phyloP scores from a whole-genome alignment of 805 yeast genomes.

The Monosporozyma aerobia region DNA sequence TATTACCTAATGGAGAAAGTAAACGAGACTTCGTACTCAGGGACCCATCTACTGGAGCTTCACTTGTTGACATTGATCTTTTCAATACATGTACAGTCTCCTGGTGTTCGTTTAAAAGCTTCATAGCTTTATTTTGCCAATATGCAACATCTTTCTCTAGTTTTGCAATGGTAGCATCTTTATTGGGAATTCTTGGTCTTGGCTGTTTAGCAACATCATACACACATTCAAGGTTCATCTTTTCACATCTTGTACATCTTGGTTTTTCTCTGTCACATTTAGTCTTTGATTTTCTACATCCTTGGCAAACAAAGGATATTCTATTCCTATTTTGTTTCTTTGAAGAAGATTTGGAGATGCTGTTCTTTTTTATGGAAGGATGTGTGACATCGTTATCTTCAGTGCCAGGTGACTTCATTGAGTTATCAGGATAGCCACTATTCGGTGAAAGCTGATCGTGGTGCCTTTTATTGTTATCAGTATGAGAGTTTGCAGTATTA shows the following conservation, averaged over 20 bases:
- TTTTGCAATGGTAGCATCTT: slow-evolving; percentile 28
- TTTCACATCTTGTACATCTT: slow-evolving; percentile 24
- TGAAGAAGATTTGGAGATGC: slow-evolving; percentile 1
- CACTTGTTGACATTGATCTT: background rate
- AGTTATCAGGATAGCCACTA: slow-evolving; percentile 1
- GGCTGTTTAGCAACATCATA: slow-evolving; percentile 27
- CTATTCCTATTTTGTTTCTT: slow-evolving; percentile 21
- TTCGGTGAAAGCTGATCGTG: background rate
- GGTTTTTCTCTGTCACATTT: slow-evolving; percentile 30
- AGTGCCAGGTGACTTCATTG: slow-evolving; percentile 1
- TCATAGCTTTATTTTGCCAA: slow-evolving; percentile 25
- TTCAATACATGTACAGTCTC: background rate
- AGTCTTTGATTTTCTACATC: slow-evolving; percentile 29
- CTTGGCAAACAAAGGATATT: slow-evolving; percentile 28
- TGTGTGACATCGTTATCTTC: background rate
- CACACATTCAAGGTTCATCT: slow-evolving; percentile 20
- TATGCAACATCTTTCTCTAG: slow-evolving; percentile 25
- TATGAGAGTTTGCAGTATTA: background rate
- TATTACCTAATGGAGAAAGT: background rate
- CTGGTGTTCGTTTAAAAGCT: slow-evolving; percentile 5
- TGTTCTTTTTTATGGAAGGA: background rate
- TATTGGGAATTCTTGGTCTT: slow-evolving; percentile 30
- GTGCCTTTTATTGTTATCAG: background rate
- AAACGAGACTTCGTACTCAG: background rate
- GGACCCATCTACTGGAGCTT: background rate